Base-by-base conservation (phyloP, 1,284 basidiomycete species). In the Sporisorium iseilematis-ciliati region DNA sequence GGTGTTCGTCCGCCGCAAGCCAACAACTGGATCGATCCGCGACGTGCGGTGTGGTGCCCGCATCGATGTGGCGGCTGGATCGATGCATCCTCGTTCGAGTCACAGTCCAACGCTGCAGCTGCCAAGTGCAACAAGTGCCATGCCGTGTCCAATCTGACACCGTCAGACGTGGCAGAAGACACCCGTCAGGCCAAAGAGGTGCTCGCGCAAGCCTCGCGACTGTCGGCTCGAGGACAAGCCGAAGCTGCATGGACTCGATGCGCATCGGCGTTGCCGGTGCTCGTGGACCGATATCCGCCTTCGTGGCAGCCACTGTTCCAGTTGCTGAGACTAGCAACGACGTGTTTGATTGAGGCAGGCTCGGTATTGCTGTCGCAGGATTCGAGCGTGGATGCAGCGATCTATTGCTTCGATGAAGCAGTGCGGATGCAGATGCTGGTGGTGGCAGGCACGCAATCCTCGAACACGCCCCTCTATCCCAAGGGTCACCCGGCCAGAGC, bases 401-500 rank as follows among this genome's bases (percentile, higher is more conserved):
- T 65, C n/a, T 54, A 70, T 60, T 62, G 72, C 62, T 57, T 76
- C 62, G 54, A 77, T 43, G 74, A 77, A 58, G 53, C 57, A 40
- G 35, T 58, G 21, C 60, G 78, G 35, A 64, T 79, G 63, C 59
- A 90, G 90, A 75, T 89, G 89, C 33, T 80, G 84, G 87, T 90
- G 4, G 87, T 88, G n/a, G 87, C 88, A 1, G 93, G 91, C 0
- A 86, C 91, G 18, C 78, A 82, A 45, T 71, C 80, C 2, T 71
- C 68, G 20, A 70, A 62, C 43, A 71, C 64, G 18, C 83, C 82
- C 2, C 82, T 93, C 4, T 89, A 93, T 25, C 84, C 88, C 0
- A 84, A 87, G 16, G 92, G 92, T 3, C 94, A 97, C 84, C 94
- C 95, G 0, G 89, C 91, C 0, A 88, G 92, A 5, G 93, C 89